phyloP scores from a whole-genome alignment of 2,329 filamentous ascomycete genomes.

The Juglanconis sp. region DNA sequence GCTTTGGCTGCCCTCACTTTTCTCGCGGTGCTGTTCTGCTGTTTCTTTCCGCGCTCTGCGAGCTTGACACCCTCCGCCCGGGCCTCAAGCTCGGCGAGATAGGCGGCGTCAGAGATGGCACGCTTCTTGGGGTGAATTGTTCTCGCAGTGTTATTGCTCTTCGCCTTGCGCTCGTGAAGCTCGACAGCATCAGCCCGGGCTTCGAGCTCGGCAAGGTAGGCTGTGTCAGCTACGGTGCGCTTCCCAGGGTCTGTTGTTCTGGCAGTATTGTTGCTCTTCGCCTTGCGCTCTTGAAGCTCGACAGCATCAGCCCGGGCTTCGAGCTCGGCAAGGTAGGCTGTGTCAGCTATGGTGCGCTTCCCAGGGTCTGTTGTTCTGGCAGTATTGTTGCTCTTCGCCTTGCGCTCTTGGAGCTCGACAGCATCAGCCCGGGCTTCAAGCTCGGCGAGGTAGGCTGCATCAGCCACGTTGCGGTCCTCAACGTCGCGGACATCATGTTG shows the following conservation, averaged over 20 bases:
- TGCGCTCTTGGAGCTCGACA: conserved; percentile 1
- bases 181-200: neutral
- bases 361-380: no score
- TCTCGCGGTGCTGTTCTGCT: neutral
- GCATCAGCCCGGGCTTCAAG: neutral
- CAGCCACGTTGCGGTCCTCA: neutral
- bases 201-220: neutral
- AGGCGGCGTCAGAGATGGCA: neutral
- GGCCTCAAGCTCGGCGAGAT: neutral
- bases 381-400: neutral
- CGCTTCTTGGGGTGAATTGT: no score
- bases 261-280: neutral
- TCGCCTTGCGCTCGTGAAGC: conserved; percentile 2
- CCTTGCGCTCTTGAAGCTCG: conserved; percentile 2
- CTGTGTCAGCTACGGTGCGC: neutral
- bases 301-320: neutral
- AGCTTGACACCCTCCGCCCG: neutral
- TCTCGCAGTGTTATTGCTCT: neutral
- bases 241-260: no score
- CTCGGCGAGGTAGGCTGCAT: neutral
- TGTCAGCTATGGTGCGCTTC: neutral
- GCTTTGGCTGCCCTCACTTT: neutral
- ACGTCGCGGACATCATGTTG: neutral
- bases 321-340: neutral
- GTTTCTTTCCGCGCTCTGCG: neutral